Evolutionary conservation across 345 rosid species (phyloP), one percentile per base, ranked within the genome.

Genomic region (Gossypium mustelinum): DNA sequence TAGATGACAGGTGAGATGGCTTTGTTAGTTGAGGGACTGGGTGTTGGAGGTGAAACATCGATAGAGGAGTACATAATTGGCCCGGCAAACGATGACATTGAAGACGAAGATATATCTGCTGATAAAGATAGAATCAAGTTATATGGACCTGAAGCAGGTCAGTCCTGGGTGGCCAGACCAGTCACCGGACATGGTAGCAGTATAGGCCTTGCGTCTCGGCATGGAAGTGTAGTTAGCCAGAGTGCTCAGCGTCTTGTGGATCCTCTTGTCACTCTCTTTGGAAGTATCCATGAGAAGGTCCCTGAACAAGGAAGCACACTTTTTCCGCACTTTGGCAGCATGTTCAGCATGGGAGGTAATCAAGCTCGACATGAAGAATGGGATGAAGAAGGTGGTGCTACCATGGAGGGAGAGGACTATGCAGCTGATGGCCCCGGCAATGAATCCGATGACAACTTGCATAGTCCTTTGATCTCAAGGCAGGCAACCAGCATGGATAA

Each of bases 321-420:
- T 73, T 95, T 93, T 75, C 98, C 97, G 1, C 92, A 88, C 87
- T 90, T 95, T 25, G 97, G 99, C 73, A 93, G 99, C 84, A 93
- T 93, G 97, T 91, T 95, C 83, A 93, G 97, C 48, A 87, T 93
- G 25, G 99, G 93, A 78, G 97, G 97, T 52, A 87, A 88, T 78
- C 94, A 87, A 74, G 73, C 79, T 6, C 89, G 84, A 67, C 77
- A 86, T 59, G 98, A 92, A 70, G 98, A 90, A 17, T 90, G 94
- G 93, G 99, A 91, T 71, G 97, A 86, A 75, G 99, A 89, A 86
- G 89, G 89, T 80, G 89, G 89, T 80, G 85, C 84, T 52, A 78
- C 17, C 43, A 88, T 89, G 78, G 96, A 89, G 14, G 97, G 90
- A 7, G 97, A 89, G 16, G 97, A 86, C 11, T 87, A 86, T 70